These are phyloP conservation scores for Cunninghamia lanceolata DNA, from an alignment of 75 land plant species.

Conservation along the genomic window DNA sequence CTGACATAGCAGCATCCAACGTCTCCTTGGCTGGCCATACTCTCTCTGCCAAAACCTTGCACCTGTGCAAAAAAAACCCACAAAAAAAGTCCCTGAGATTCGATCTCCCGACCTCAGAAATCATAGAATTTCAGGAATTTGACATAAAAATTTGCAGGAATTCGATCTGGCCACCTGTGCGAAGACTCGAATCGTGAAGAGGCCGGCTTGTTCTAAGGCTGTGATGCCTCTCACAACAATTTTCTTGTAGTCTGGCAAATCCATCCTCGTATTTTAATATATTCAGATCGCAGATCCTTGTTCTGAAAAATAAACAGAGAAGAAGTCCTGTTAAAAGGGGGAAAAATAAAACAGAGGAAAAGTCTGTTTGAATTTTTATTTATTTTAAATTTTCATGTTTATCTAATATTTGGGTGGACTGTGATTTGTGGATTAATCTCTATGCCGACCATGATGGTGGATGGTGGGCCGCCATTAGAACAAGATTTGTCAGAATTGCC, in stretches of 20 bases:
- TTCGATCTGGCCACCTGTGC: neutral
- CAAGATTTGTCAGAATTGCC: no score
- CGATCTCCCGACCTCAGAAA: neutral
- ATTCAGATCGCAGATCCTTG: neutral
- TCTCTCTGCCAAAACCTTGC: conserved; percentile 6
- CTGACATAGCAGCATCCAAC: conserved; percentile 6
- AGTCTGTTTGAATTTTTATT: no score
- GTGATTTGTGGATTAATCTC: no score
- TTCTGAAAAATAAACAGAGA: no score
- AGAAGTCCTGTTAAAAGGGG: no score
- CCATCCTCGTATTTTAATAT: neutral
- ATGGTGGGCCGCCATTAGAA: no score
- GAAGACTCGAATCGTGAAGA: neutral
- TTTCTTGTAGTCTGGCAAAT: conserved; percentile 6
- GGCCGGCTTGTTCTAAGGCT: conserved; percentile 5
- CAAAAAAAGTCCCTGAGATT: neutral
- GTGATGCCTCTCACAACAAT: conserved; percentile 13
- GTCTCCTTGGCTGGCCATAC: conserved; percentile 16
- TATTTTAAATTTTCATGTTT: no score
- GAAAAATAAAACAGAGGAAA: no score
- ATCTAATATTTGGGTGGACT: no score
- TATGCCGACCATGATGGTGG: no score
- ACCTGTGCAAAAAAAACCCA: neutral
- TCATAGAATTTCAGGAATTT: neutral
- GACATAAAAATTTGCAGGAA: neutral